Evolutionary conservation across 2,329 filamentous ascomycete genomes (phyloP).

Genomic region (Trichoderma brevicompactum): DNA sequence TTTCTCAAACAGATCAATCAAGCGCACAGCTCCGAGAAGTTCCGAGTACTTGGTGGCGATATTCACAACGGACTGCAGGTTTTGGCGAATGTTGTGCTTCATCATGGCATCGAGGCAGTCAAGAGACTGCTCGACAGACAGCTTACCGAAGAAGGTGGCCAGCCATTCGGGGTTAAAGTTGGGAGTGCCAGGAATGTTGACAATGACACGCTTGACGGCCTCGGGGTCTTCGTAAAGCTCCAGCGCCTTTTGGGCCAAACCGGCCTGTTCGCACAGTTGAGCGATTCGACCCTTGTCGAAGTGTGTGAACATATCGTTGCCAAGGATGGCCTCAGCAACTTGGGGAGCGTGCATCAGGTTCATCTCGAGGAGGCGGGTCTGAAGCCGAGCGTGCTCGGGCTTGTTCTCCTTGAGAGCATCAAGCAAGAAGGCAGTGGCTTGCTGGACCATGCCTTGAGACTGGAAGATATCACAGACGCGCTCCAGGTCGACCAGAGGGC

Average conservation of each 20-base stretch:
- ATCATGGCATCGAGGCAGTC: constrained; percentile 97
- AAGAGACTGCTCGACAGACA: constrained; percentile 93
- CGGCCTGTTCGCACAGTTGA: constrained; percentile 89
- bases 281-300: constrained; percentile 92
- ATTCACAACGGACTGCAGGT: constrained; percentile 91
- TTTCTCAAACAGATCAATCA: constrained; percentile 96
- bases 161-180: constrained; percentile 92
- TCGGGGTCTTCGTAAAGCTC: constrained; percentile 94
- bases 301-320: constrained; percentile 98
- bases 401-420: constrained; percentile 95
- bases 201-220: constrained; percentile 85
- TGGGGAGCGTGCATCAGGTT: constrained; percentile 95
- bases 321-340: constrained; percentile 95
- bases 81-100: constrained; percentile 94
- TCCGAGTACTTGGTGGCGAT: constrained; percentile 98
- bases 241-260: constrained; percentile 81
- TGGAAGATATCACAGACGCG: constrained; percentile 98
- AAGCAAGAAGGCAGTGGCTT: constrained; percentile 95
- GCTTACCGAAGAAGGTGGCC: constrained; percentile 86
- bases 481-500: constrained; percentile 87
- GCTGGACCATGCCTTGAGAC: constrained; percentile 95
- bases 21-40: constrained; percentile 79
- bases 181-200: constrained; percentile 79
- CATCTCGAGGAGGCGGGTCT: constrained; percentile 97
- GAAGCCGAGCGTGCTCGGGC: constrained; percentile 88